Evolutionary conservation across 2,329 filamentous ascomycete genomes (phyloP).

Genomic region (Fusarium udum): DNA sequence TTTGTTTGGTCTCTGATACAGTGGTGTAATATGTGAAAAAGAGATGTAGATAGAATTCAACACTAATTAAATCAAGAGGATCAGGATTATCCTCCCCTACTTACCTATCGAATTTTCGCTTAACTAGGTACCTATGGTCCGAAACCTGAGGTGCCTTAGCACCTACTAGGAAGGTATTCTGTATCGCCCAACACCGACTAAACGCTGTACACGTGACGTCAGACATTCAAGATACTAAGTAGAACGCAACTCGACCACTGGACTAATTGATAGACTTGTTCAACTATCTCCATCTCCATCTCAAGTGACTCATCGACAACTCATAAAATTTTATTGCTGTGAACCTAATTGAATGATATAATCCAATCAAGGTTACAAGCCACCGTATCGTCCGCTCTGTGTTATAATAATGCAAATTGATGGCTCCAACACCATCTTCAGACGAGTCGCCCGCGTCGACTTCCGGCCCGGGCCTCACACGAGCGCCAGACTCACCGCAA

Average conservation of each 20-base stretch:
- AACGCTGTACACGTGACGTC: conserved; percentile 41
- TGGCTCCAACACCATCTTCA: conserved; percentile 46
- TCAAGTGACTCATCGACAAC: neutral
- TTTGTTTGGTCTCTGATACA: neutral
- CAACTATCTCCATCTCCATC: neutral
- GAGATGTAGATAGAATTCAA: neutral
- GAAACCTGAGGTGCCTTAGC: neutral
- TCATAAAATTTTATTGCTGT: neutral
- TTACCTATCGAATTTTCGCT: neutral
- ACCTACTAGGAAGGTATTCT: neutral
- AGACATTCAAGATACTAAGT: conserved; percentile 5
- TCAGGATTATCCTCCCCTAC: neutral
- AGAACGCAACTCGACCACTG: neutral
- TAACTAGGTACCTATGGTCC: neutral
- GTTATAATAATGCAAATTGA: conserved; percentile 37
- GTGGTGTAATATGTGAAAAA: neutral
- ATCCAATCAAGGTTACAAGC: neutral
- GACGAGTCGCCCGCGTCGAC: conserved; percentile 43
- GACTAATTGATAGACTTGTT: neutral
- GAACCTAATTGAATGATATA: neutral
- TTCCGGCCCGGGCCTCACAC: conserved; percentile 31
- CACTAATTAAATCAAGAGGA: neutral
- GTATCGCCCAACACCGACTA: neutral
- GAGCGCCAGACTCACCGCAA: conserved; percentile 19
- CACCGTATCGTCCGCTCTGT: neutral